These are phyloP conservation scores for Babesia bigemina DNA, from an alignment of 169 alveolate species.

Conservation along the genomic window DNA sequence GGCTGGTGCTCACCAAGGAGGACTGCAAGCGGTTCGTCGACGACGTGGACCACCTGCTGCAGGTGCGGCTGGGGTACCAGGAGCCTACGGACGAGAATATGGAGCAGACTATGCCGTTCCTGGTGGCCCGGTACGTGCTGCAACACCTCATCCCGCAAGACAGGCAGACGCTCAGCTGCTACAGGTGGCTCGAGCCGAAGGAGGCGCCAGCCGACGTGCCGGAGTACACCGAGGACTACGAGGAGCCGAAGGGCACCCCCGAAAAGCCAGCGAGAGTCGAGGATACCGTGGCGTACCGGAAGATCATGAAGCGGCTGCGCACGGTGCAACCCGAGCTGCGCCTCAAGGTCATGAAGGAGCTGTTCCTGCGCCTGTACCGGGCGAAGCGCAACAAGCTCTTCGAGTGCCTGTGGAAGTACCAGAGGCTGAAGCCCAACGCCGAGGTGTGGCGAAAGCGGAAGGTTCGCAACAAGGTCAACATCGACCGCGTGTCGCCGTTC, in stretches of 20 bases:
- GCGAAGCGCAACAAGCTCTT: constrained; percentile 52
- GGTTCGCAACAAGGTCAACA: constrained; percentile 68
- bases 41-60: constrained; percentile 70
- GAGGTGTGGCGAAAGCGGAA: constrained; percentile 36
- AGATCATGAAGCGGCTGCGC: constrained; percentile 26
- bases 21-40: constrained; percentile 69
- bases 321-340: constrained; percentile 25
- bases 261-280: constrained; percentile 60
- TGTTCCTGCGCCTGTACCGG: constrained; percentile 44
- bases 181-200: constrained; percentile 62
- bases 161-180: constrained; percentile 14
- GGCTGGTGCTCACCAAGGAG: constrained; percentile 66
- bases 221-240: constrained; percentile 52
- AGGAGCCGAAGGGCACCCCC: constrained; percentile 56
- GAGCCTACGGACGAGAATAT: constrained; percentile 72
- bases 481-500: constrained; percentile 74
- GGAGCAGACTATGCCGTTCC: constrained; percentile 64
- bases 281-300: constrained; percentile 62
- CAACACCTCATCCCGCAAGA: constrained; percentile 72
- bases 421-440: constrained; percentile 54
- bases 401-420: constrained; percentile 60
- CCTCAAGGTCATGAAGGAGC: constrained; percentile 43
- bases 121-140: constrained; percentile 70
- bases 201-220: constrained; percentile 58
- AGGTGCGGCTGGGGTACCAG: constrained; percentile 61